A percentile compares a stretch with the other conserved stretches of the same genome.
Evolutionary conservation across 2,329 filamentous ascomycete genomes (phyloP).

Genomic region (Fusarium succisae): DNA sequence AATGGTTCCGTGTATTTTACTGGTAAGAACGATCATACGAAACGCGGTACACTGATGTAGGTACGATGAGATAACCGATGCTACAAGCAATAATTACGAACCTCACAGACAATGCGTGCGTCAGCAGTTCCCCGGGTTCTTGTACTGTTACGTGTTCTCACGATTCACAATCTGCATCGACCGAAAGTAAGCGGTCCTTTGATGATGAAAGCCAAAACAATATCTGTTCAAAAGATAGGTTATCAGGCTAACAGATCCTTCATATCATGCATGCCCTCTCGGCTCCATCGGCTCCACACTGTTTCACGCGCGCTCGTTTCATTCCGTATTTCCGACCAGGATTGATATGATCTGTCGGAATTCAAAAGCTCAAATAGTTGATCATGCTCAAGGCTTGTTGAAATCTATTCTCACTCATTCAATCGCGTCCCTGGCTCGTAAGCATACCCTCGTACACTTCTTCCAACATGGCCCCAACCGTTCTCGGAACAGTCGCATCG

Average conservation of each 20-base stretch:
- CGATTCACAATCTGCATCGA: fast-evolving
- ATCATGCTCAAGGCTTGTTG: neutral
- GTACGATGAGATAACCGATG: no score
- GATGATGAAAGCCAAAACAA: no score
- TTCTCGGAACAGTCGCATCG: neutral
- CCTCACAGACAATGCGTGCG: no score
- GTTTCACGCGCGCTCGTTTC: neutral
- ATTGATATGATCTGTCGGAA: no score
- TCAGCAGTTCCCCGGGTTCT: no score
- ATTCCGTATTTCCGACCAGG: neutral
- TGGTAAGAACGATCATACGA: fast-evolving
- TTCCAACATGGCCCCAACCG: neutral
- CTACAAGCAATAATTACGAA: no score
- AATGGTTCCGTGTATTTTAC: fast-evolving
- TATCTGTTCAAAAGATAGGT: no score
- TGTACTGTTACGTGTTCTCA: no score
- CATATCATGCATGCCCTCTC: neutral
- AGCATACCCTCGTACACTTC: neutral
- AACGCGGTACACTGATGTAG: neutral
- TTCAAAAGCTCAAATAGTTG: neutral
- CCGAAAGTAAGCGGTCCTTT: no score
- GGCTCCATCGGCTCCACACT: neutral
- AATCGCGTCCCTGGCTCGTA: no score
- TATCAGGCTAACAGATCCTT: no score
- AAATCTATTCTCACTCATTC: fast-evolving